phyloP scores from a whole-genome alignment of 805 yeast genomes.

The Wickerhamomyces alni region DNA sequence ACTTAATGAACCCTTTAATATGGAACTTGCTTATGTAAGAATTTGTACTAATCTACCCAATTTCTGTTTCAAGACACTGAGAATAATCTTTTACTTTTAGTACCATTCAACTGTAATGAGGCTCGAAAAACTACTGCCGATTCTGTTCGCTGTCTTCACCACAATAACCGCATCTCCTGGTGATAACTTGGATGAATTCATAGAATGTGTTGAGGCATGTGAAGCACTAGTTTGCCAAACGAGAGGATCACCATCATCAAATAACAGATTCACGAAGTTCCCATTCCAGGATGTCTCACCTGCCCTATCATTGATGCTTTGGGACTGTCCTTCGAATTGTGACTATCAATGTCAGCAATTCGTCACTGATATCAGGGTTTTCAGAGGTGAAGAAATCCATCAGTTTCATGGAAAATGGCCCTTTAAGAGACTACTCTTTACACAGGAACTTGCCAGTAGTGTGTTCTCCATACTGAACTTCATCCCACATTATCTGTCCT shows the following conservation, averaged over 20 bases:
- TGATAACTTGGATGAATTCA: slow-evolving; percentile 8
- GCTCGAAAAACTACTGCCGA: too few species aligned
- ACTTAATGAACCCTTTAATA: too few species aligned
- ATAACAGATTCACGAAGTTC: slow-evolving; percentile 6
- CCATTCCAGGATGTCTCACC: slow-evolving; percentile 6
- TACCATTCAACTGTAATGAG: too few species aligned
- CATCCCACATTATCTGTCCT: slow-evolving; percentile 54
- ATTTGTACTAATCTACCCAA: too few species aligned
- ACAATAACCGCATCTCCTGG: slow-evolving; percentile 4
- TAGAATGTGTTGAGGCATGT: slow-evolving; percentile 6
- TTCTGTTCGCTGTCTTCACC: too few species aligned
- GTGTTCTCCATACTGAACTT: slow-evolving; percentile 71
- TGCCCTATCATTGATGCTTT: slow-evolving; percentile 40
- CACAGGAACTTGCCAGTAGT: slow-evolving; percentile 80
- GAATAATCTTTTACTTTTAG: too few species aligned
- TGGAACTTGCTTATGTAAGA: too few species aligned
- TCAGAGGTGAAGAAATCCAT: slow-evolving; percentile 44
- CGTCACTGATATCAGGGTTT: slow-evolving; percentile 51
- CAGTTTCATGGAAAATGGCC: slow-evolving; percentile 99
- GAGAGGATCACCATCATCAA: neutral
- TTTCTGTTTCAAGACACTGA: too few species aligned
- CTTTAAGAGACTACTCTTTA: slow-evolving; percentile 65
- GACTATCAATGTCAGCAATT: slow-evolving; percentile 89
- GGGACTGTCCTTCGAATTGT: slow-evolving; percentile 80
- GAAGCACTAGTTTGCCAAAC: slow-evolving; percentile 2